Evolutionary conservation across 441 rosid species (phyloP).

Genomic region (Omphalea diandra): DNA sequence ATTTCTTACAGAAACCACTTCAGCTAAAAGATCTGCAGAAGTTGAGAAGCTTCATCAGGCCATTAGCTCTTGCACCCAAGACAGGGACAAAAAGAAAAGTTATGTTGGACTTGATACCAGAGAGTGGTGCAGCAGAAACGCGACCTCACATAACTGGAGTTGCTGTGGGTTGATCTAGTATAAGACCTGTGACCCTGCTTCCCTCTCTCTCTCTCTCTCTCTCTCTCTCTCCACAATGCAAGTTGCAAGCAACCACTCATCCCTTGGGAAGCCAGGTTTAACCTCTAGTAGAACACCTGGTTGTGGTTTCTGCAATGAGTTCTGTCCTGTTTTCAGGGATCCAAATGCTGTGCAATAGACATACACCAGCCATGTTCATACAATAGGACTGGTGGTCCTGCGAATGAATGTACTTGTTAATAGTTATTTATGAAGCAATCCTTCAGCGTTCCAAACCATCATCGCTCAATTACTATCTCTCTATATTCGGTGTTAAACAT

Average conservation of each 20-base stretch:
- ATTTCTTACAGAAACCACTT: slow-evolving; percentile 20
- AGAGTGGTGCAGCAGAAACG: slow-evolving; percentile 6
- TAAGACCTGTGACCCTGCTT: too few species aligned
- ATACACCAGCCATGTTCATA: slow-evolving; percentile 11
- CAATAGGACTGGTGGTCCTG: not conserved
- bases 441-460: too few species aligned
- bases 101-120: slow-evolving; percentile 14
- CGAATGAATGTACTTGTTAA: not conserved
- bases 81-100: slow-evolving; percentile 17
- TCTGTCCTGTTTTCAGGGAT: not conserved
- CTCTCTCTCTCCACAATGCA: not conserved
- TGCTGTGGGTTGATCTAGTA: slow-evolving; percentile 19
- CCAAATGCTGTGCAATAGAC: not conserved
- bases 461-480: too few species aligned
- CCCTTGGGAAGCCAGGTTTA: not conserved
- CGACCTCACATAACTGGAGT: slow-evolving; percentile 21
- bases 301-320: not conserved
- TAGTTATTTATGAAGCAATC: not conserved
- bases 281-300: not conserved
- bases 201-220: not conserved
- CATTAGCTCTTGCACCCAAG: not conserved
- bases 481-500: too few species aligned
- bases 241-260: not conserved
- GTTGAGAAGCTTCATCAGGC: slow-evolving; percentile 14
- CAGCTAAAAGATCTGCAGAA: slow-evolving; percentile 17